phyloP scores from a whole-genome alignment of 2,329 filamentous ascomycete genomes.

The Alternaria rosae region DNA sequence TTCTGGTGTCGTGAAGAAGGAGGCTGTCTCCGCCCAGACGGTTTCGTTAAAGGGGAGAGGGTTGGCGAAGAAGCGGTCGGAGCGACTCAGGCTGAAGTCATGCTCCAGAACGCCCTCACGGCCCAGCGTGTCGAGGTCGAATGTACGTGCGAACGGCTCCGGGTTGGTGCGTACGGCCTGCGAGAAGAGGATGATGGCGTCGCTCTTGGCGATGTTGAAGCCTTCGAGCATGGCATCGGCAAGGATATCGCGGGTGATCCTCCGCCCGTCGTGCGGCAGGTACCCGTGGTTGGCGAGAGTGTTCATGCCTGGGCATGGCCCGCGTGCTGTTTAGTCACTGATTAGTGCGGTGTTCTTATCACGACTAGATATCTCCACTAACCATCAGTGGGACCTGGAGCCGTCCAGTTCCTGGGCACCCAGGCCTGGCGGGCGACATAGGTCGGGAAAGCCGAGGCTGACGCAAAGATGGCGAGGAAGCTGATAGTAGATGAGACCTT shows the following conservation, averaged over 20 bases:
- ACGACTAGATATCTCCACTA: not conserved
- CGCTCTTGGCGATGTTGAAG: slow-evolving; percentile 13
- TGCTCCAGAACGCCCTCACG: slow-evolving; percentile 12
- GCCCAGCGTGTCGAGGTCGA: slow-evolving; percentile 10
- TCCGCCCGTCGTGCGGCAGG: not conserved
- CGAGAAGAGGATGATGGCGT: slow-evolving; percentile 13
- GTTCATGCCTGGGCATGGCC: not conserved
- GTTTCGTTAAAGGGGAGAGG: slow-evolving; percentile 15
- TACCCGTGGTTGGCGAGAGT: not conserved
- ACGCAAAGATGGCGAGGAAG: not conserved
- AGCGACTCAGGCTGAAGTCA: slow-evolving; percentile 14
- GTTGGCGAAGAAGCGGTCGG: slow-evolving; percentile 11
- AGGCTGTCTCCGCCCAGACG: slow-evolving; percentile 11
- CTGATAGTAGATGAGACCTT: not conserved
- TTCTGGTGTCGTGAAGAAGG: slow-evolving; percentile 7
- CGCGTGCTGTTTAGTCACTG: not conserved
- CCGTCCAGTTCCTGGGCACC: slow-evolving; percentile 6
- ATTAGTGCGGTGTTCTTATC: not conserved
- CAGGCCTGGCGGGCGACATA: slow-evolving; percentile 10
- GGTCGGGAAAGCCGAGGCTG: slow-evolving; percentile 7
- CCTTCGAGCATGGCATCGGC: slow-evolving; percentile 12
- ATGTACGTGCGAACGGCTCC: slow-evolving; percentile 3
- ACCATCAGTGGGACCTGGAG: slow-evolving; percentile 13
- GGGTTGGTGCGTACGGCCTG: slow-evolving; percentile 14
- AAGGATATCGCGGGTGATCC: slow-evolving; percentile 11